phyloP scores from a whole-genome alignment of 1,139 yeast genomes.

The Magnusiomyces suaveolens region DNA sequence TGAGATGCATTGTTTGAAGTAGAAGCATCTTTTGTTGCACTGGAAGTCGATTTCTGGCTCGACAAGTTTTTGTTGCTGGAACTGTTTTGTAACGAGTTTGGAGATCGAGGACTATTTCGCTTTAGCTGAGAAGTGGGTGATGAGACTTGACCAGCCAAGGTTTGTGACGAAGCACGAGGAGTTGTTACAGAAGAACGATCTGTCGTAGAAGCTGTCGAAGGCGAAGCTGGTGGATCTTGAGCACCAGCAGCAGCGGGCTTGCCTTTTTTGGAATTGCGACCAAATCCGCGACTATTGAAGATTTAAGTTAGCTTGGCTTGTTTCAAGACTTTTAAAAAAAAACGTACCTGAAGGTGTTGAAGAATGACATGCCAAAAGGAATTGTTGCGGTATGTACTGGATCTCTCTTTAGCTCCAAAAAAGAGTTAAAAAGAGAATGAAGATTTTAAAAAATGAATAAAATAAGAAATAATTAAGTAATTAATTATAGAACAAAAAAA shows the following conservation, averaged over 20 bases:
- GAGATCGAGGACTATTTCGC: background rate
- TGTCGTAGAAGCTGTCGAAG: background rate
- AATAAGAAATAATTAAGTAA: no score
- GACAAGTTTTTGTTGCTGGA: background rate
- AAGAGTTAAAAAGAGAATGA: no score
- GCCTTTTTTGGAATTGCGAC: slow-evolving; percentile 50
- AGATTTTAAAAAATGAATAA: no score
- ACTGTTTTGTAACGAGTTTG: background rate
- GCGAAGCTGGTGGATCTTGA: background rate
- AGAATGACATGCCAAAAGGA: slow-evolving; percentile 33
- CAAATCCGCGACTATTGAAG: slow-evolving; percentile 41
- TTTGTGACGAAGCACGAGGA: background rate
- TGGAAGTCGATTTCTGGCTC: background rate
- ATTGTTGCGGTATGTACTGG: no score
- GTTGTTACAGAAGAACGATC: background rate
- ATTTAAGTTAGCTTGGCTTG: background rate
- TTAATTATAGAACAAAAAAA: no score
- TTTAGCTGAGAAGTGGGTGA: background rate
- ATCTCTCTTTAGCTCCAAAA: no score
- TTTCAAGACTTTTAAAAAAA: background rate
- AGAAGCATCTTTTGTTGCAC: background rate
- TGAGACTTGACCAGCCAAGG: background rate
- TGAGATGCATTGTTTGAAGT: slow-evolving; percentile 16
- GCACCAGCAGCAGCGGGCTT: slow-evolving; percentile 15
- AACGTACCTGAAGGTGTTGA: slow-evolving; percentile 36